A percentile compares a stretch with the other conserved stretches of the same genome.
Conservation (phyloP, 2,329 filamentous ascomycete genomes). For the Fusarium sp. region DNA sequence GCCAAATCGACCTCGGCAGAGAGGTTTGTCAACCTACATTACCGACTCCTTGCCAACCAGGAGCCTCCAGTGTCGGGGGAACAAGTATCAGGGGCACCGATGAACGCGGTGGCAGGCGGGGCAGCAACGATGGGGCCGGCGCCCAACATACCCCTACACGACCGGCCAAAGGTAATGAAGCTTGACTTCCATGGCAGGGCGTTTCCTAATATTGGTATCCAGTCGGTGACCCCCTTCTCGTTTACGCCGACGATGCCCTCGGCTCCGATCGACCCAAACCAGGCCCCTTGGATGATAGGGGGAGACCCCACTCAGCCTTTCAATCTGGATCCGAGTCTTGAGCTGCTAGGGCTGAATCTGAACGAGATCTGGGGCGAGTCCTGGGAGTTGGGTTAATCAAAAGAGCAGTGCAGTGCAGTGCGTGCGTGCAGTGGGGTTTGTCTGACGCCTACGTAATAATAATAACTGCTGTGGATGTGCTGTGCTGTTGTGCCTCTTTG, state of each 20-base stretch:
- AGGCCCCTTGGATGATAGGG: slow-evolving; percentile 49
- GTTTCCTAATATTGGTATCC: slow-evolving; percentile 44
- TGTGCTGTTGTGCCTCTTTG: slow-evolving; percentile 8
- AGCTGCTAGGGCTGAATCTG: slow-evolving; percentile 63
- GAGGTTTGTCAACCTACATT: slow-evolving; percentile 68
- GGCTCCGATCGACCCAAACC: slow-evolving; percentile 48
- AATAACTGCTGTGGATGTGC: slow-evolving; percentile 30
- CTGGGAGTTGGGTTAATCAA: slow-evolving; percentile 54
- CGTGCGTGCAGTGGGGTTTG: background rate
- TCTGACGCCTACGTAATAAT: slow-evolving; percentile 38
- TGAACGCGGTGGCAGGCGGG: slow-evolving; percentile 33
- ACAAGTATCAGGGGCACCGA: slow-evolving; percentile 36
- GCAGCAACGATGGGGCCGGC: slow-evolving; percentile 40
- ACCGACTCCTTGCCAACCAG: slow-evolving; percentile 66
- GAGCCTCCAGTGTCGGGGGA: slow-evolving; percentile 54
- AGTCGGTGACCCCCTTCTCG: slow-evolving; percentile 57
- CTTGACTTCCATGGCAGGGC: slow-evolving; percentile 39
- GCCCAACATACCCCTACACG: slow-evolving; percentile 49
- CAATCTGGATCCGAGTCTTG: slow-evolving; percentile 65
- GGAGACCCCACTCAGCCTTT: slow-evolving; percentile 51
- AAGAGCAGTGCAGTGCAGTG: background rate
- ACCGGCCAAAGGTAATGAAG: slow-evolving; percentile 53
- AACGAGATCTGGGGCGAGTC: slow-evolving; percentile 67
- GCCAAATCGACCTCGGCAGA: slow-evolving; percentile 70
- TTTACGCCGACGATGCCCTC: slow-evolving; percentile 50